Base-by-base conservation (phyloP, 306 rosid genomes). In the Begonia loranthoides region DNA sequence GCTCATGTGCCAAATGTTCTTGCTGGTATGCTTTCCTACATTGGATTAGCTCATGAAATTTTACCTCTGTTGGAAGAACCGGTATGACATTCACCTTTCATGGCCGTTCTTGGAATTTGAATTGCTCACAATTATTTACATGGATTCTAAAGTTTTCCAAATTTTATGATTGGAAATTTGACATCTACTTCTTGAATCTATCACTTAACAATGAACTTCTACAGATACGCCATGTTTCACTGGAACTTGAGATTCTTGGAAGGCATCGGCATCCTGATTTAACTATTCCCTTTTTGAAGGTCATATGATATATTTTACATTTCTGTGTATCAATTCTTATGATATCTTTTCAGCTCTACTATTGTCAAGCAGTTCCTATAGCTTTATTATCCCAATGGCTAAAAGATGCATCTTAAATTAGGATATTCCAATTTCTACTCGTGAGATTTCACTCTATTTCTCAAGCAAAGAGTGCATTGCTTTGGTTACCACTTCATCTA, bases 181-280 rank as follows among this genome's bases (percentile, higher is more conserved):
- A n/a, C 22, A 19, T 19, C 22, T 28, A 4, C 36, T 28, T 48
- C 43, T 7, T 38, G 33, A 41, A 6, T 5, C 21, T 60, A 16
- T 14, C 8, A 13, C 28, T 50, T 41, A 62, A 22, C 52, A 50
- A 39, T 61, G 39, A 54, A 63, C 60, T 64, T 66, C 52, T 71
- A 70, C 87, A 90, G 97, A 90, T 85, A 90, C 77, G 74, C 49
- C 50, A 76, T 21, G 83, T 85, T 67, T 79, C 97, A 28, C 51
- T 57, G 73, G 97, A 90, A 55, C 97, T 90, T 17, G 97, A 90
- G 79, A 85, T 90, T 73, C 79, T 90, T 60, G 95, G 92, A 61
- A 85, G 97, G 78, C 76, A 80, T 70, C 94, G 78, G 45, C 97
- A 85, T 66, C 97, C 97, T 53, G 76, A 78, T 66, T 75, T 90